A percentile compares a stretch with the other conserved stretches of the same genome.
These are phyloP conservation scores for Beauveria caledonica DNA, from an alignment of 2,329 filamentous ascomycete species.

Conservation along the genomic window DNA sequence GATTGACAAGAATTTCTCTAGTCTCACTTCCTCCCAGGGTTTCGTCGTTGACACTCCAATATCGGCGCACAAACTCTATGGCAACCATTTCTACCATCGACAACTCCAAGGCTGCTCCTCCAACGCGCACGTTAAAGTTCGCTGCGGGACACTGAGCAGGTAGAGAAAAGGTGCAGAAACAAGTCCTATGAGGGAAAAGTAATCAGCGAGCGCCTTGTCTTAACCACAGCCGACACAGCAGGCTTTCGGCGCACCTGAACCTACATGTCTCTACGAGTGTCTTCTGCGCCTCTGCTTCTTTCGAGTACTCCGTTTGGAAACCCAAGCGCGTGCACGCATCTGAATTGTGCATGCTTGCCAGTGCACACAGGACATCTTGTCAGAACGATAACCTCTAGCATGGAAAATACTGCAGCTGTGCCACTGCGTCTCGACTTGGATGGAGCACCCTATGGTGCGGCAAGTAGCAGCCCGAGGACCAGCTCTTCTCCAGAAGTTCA, in stretches of 20 bases:
- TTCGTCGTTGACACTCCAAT: background rate
- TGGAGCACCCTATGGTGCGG: background rate
- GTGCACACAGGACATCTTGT: background rate
- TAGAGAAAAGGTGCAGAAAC: background rate
- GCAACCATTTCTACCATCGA: background rate
- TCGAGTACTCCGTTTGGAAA: background rate
- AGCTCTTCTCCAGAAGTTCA: background rate
- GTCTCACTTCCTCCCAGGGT: background rate
- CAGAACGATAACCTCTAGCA: background rate
- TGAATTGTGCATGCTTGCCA: background rate
- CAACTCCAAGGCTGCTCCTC: background rate
- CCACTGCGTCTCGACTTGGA: background rate
- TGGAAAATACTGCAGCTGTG: background rate
- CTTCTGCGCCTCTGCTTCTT: background rate
- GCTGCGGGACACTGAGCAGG: background rate
- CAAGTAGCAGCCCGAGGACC: background rate
- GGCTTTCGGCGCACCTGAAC: background rate
- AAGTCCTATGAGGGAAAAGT: background rate
- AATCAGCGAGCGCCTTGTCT: background rate
- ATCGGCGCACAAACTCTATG: background rate
- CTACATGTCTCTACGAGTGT: constrained; percentile 8
- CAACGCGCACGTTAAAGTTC: background rate
- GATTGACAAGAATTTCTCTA: background rate
- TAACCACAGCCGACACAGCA: background rate
- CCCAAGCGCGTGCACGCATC: background rate